Conservation (phyloP, 805 yeast genomes). For the Pichia scutulata region DNA sequence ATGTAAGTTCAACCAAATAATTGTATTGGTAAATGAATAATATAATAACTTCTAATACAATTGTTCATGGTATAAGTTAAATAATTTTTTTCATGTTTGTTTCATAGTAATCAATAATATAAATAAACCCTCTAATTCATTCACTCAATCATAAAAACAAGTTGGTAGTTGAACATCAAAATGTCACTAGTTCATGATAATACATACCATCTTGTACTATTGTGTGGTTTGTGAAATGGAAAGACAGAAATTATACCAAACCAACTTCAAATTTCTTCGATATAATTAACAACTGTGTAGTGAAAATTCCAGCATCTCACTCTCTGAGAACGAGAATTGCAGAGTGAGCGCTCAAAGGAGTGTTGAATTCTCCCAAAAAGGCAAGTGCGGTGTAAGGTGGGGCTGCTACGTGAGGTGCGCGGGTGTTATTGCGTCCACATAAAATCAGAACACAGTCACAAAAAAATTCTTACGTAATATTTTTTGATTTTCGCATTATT, state of each 20-base stretch:
- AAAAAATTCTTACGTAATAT: background rate
- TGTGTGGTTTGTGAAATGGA: conserved; percentile 6
- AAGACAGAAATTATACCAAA: background rate
- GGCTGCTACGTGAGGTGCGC: background rate
- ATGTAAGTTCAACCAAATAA: too few relatives aligned
- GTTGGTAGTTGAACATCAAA: background rate
- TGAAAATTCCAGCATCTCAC: background rate
- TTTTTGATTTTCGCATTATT: background rate
- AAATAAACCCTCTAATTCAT: background rate
- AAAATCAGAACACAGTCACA: background rate
- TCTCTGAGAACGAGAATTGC: background rate
- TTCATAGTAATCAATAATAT: background rate
- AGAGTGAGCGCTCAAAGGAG: background rate
- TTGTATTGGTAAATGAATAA: too few relatives aligned
- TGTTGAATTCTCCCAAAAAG: background rate
- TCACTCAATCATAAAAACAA: background rate
- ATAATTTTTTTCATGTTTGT: background rate
- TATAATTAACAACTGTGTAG: background rate
- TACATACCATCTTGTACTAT: conserved; percentile 10
- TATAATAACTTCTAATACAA: too few relatives aligned
- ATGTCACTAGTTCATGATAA: background rate
- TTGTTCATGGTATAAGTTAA: too few relatives aligned
- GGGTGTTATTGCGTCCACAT: background rate
- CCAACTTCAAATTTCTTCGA: background rate
- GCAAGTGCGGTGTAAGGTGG: background rate